Evolutionary conservation across 441 rosid species (phyloP).

Genomic region (Gossypium aridum): DNA sequence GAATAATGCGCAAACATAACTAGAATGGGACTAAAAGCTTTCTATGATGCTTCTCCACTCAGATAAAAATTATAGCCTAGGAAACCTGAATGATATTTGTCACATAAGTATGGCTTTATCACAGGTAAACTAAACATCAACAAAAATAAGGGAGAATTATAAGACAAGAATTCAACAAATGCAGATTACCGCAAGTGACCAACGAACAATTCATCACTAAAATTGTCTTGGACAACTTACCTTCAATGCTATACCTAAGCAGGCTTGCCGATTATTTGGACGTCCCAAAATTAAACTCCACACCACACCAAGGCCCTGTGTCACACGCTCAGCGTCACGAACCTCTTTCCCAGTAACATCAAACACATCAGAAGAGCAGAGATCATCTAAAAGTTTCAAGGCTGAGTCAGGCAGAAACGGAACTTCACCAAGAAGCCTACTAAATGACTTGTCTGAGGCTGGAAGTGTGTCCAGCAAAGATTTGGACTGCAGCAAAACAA

Average conservation of each 20-base stretch:
- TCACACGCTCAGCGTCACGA: slow-evolving; percentile 87
- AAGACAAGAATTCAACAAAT: slow-evolving; percentile 4
- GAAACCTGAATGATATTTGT: not conserved
- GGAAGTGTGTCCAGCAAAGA: slow-evolving; percentile 87
- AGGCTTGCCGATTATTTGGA: slow-evolving; percentile 79
- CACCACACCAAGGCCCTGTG: slow-evolving; percentile 98
- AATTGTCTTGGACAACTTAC: slow-evolving; percentile 31
- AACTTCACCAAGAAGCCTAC: slow-evolving; percentile 95
- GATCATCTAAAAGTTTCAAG: slow-evolving; percentile 70
- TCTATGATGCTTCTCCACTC: not conserved
- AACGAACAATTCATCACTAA: not conserved
- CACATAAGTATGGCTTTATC: not conserved
- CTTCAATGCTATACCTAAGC: slow-evolving; percentile 89
- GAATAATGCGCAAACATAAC: not conserved
- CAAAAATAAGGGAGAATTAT: not conserved
- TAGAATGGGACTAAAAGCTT: not conserved
- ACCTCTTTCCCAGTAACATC: slow-evolving; percentile 60
- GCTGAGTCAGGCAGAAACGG: slow-evolving; percentile 81
- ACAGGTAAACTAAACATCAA: not conserved
- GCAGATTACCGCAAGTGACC: slow-evolving; percentile 12
- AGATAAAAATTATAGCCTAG: not conserved
- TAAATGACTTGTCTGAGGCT: slow-evolving; percentile 93
- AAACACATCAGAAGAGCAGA: slow-evolving; percentile 67
- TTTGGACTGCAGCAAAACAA: slow-evolving; percentile 55
- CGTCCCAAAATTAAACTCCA: slow-evolving; percentile 98